Base-by-base conservation (phyloP, 2,329 filamentous ascomycete species). In the Verticillium nubilum region DNA sequence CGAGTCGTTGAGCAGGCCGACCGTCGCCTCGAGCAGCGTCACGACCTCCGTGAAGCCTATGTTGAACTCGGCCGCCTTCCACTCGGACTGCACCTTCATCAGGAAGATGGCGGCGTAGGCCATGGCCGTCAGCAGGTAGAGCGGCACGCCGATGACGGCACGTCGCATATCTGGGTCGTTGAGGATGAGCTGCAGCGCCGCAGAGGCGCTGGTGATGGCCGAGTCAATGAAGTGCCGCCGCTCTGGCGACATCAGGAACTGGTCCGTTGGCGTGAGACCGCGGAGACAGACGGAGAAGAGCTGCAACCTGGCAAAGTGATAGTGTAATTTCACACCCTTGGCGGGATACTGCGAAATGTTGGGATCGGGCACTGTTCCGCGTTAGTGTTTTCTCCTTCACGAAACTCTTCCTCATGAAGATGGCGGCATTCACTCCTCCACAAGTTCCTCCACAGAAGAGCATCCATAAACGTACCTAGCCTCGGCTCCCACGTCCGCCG, bases 211-310 rank as follows among this genome's bases (percentile, higher is more conserved):
- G 6, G 68, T 66, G 25, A 72, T 78, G 73, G 65, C 78, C 69
- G 59, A 73, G 70, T 73, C 64, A 73, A 78, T 59, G 70, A 79
- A 63, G 68, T 78, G 73, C 55, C 75, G 74, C 15, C 77, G 73
- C 62, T 80, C 77, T 3, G 70, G 65, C 1, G 78, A 79, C 67
- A 80, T 75, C 4, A 68, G 65, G 57, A 80, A 75, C 9, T 78
- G 77, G 15, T 64, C 65, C 1, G 62, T 61, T 0, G 65, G 67
- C 13, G 62, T 64, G 13, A 82, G 56, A 42, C 50, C 61, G 6
- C 61, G 61, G 19, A 62, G 58, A 2, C 59, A 59, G 17, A 61
- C 59, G 3, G 61, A 62, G 54, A 58, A 59, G n/a, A 62, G 57
- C 19, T 62, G 60, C 10, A 62, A 55, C 28, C 60, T 56, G n/a